A percentile compares a stretch with the other conserved stretches of the same genome.
phyloP scores from a whole-genome alignment of 1,139 yeast genomes.

The Kazachstania sp. region DNA sequence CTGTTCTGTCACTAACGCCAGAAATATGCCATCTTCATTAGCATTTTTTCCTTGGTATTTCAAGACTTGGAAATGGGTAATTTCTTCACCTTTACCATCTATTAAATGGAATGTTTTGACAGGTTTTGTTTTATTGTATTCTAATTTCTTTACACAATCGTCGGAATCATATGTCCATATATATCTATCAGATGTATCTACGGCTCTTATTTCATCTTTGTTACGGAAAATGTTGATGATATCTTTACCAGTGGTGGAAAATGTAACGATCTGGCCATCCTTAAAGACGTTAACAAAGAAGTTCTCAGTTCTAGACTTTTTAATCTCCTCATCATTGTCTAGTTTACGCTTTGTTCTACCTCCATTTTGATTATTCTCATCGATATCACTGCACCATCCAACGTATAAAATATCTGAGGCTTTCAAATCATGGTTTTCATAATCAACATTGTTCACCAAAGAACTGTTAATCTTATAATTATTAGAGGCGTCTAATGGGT shows the following conservation, averaged over 20 bases:
- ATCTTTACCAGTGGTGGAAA: conserved; percentile 28
- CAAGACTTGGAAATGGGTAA: conserved; percentile 23
- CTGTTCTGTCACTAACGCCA: too few relatives aligned
- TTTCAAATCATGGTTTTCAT: conserved; percentile 26
- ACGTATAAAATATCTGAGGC: conserved; percentile 20
- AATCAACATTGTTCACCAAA: conserved; percentile 24
- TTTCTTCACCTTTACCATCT: conserved; percentile 27
- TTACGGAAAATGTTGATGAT: conserved; percentile 30
- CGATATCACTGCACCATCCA: conserved; percentile 24
- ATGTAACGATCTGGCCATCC: conserved; percentile 27
- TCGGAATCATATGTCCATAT: conserved; percentile 30
- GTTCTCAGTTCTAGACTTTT: conserved; percentile 11
- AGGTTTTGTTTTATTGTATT: conserved; percentile 25
- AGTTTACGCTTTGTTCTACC: conserved; percentile 18
- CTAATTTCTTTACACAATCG: conserved; percentile 26
- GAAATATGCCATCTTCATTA: too few relatives aligned
- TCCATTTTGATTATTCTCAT: conserved; percentile 1
- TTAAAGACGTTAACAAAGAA: conserved; percentile 26
- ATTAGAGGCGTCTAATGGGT: conserved; percentile 25
- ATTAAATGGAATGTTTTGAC: conserved; percentile 27
- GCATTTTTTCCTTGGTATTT: too few relatives aligned
- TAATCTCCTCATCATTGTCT: conserved; percentile 7
- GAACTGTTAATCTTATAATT: conserved; percentile 26
- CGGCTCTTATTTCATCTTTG: conserved; percentile 23
- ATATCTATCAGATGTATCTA: conserved; percentile 18